Evolutionary conservation across 164 flowering plant genomes (phyloP), one percentile per base, ranked within the genome.

Genomic region (Malania oleifera): DNA sequence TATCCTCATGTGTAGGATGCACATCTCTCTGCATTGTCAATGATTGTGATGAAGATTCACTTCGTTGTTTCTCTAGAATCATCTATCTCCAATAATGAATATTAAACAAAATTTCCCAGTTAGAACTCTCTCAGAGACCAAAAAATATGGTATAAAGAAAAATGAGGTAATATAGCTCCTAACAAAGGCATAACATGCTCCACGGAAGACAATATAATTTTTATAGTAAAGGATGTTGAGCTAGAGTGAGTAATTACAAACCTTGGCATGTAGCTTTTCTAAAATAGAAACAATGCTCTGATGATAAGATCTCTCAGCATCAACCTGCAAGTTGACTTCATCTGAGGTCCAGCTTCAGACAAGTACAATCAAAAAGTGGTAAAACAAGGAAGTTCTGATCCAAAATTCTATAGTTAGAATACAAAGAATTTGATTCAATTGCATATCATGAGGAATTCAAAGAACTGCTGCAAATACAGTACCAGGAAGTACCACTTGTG

Each of bases 281-380:
- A 90, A 64, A 60, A 72, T 71, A 44, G 68, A 67, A 59, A 81
- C 73, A 56, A 71, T 77, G 55, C 57, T 71, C 41, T 56, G 82
- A 74, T 86, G 95, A 74, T 77, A 90, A 44, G 80, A 70, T 75
- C 82, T 82, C 67, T 87, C 97, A 46, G 97, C 87, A 69, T 82
- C 71, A 54, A 87, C 95, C 95, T 90, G 77, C 51, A 68, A 59
- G 31, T 11, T 28, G 37, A 53, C 15, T 17, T 28, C 38, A 3
- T 18, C 18, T 11, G 3, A 24, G 25, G 10, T 34, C 35, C 41
- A 19, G 18, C 56, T 31, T 31, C 39, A 14, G 13, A 26, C 8
- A 4, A n/a, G 17, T 41, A 14, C 10, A n/a, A 40, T 25, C 28
- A 48, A 17, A 5, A 26, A 29, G 6, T 14, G 39, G 2, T 29